Evolutionary conservation across 441 rosid species (phyloP), one percentile per base, ranked within the genome.

Genomic region (Populus trichocarpa): DNA sequence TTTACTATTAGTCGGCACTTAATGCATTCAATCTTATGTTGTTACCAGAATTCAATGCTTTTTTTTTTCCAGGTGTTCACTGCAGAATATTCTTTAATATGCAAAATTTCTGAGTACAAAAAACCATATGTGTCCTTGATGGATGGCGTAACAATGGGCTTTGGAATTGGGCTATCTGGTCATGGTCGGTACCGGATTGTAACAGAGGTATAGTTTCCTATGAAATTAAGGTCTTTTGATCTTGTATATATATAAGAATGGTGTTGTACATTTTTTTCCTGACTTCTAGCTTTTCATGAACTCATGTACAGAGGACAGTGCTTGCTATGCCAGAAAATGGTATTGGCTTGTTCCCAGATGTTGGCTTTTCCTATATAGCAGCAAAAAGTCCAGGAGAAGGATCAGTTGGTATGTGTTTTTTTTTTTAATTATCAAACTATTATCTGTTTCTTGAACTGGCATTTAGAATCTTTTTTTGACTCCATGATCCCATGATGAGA

Each of bases 271-370:
- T 73, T 65, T 67, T 33, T 53, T 72, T 36, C 73, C 26, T 73
- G 35, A 80, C 14, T 38, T 26, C 32, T 78, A 46, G 67, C 35
- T 77, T 64, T 75, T 9, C 32, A 16, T 23, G 74, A n/a, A 77
- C 72, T 82, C 65, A 46, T 26, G 72, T 69, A 25, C 86, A 93
- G 98, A 91, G 82, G 84, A 95, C 97, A 13, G 80, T 96, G 75
- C 93, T 96, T 66, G 97, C 99, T 18, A 96, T 96, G 97, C 99
- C 99, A 26, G 99, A 96, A 89, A 96, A 94, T 72, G 97, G 93
- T 79, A 93, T 92, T 69, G 97, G 99, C 79, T 90, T 96, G 86
- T 96, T 94, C 79, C 99, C 98, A 66, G 98, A 96, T 85, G 96
- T 94, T 73, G 98, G 98, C 63, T 96, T 92, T 86, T 90, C 99